phyloP scores from a whole-genome alignment of 2,329 filamentous ascomycete genomes.

The Chrysosphaeria jannelii region DNA sequence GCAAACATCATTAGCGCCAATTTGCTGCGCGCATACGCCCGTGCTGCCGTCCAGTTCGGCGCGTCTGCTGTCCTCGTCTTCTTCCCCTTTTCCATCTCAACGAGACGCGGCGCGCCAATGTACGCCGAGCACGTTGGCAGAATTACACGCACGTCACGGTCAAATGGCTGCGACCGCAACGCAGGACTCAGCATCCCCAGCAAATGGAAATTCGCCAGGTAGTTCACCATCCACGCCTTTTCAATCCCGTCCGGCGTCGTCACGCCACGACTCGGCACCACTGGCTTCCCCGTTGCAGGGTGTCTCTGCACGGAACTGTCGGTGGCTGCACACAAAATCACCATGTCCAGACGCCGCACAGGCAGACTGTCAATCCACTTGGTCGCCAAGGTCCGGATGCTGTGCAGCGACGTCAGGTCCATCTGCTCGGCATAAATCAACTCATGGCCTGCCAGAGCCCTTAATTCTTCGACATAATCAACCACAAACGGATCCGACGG shows the following conservation, averaged over 20 bases:
- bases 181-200: conserved; percentile 76
- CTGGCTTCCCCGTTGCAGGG: conserved; percentile 1
- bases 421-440: conserved; percentile 90
- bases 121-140: conserved; percentile 73
- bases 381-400: conserved; percentile 74
- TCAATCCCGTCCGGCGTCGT: conserved; percentile 56
- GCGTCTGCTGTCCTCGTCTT: conserved; percentile 8
- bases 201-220: conserved; percentile 82
- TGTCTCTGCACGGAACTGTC: conserved; percentile 14
- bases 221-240: conserved; percentile 82
- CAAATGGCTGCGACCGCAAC: conserved; percentile 66
- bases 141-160: conserved; percentile 73
- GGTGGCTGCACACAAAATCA: conserved; percentile 53
- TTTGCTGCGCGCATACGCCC: conserved; percentile 33
- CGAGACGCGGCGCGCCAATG: conserved; percentile 40
- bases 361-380: conserved; percentile 95
- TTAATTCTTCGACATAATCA: conserved; percentile 76
- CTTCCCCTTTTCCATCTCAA: conserved; percentile 11
- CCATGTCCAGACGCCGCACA: conserved; percentile 63
- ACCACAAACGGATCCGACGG: conserved; percentile 65
- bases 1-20: conserved; percentile 75
- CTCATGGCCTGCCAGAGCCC: conserved; percentile 45
- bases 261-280: conserved; percentile 9
- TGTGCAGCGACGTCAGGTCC: conserved; percentile 65
- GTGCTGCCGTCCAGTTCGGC: conserved; percentile 21